Evolutionary conservation across 1,284 basidiomycete species (phyloP), one percentile per base, ranked within the genome.

Genomic region (Ceratobasidium sp.): DNA sequence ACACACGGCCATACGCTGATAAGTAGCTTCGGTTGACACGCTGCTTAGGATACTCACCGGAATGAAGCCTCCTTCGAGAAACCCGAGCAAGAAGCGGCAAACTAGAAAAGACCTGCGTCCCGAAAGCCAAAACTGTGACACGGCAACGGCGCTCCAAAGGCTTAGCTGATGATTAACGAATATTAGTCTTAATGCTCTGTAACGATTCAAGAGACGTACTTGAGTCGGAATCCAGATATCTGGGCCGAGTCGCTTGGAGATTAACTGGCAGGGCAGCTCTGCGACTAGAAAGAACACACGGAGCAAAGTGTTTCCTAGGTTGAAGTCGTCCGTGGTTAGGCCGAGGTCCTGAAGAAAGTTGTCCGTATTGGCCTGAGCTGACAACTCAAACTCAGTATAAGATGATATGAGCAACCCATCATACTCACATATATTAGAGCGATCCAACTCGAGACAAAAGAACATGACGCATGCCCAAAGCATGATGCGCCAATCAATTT

Each of bases 201-300:
- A 24, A 9, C 19, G 62, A 0, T 17, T 22, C 0, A 47, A 64
- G 4, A 22, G 36, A n/a, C 74, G 54, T 19, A 74, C 57, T 57
- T 78, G 72, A 57, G 83, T 87, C 0, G 91, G 91, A 78, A 92
- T 89, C 90, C 90, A 93, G 31, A 88, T 84, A 80, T 92, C 91
- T 1, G 90, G 89, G 2, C 91, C 91, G 51, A 91, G 85, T n/a
- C 89, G 84, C 81, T 93, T 93, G 3, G 90, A 91, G 53, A 93
- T 81, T 17, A 93, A 83, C 77, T 92, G 91, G 0, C 90, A 91
- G 19, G 91, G 91, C 31, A 92, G 81, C 79, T 91, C 90, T 3
- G 89, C 89, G 48, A 81, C 83, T 41, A 92, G 81, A 81, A 92
- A 92, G 48, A 87, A 82, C 1, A 91, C 76, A 64, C 87, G 85